These are phyloP conservation scores for Neofusicoccum umdonicola DNA, from an alignment of 2,329 filamentous ascomycete genomes.

Conservation along the genomic window DNA sequence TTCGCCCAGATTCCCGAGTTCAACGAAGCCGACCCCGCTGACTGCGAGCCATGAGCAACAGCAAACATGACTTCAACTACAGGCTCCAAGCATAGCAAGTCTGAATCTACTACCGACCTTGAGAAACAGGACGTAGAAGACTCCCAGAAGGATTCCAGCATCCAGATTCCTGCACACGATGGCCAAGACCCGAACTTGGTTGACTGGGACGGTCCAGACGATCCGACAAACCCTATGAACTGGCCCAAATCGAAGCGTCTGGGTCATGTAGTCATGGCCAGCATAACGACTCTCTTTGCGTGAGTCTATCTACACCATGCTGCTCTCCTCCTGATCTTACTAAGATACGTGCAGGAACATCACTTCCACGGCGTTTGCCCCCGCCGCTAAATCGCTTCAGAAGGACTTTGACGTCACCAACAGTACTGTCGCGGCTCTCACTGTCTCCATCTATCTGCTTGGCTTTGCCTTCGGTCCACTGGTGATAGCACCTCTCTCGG, in stretches of 20 bases:
- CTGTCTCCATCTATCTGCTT: constrained; percentile 28
- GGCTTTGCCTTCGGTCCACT: constrained; percentile 28
- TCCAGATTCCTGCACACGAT: background rate
- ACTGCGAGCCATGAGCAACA: too few species aligned
- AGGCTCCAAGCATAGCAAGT: too few species aligned
- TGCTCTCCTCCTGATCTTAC: too few species aligned
- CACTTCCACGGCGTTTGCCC: constrained; percentile 21
- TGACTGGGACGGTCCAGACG: too few species aligned
- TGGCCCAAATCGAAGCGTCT: constrained; percentile 20
- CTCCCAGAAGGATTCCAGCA: background rate
- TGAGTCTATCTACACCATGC: background rate
- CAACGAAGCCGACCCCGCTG: too few species aligned
- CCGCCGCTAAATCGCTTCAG: constrained; percentile 8
- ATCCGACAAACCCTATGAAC: too few species aligned
- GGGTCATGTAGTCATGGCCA: constrained; percentile 27
- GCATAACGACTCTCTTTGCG: background rate
- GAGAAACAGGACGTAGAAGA: too few species aligned
- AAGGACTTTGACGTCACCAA: constrained; percentile 20
- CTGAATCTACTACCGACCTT: too few species aligned
- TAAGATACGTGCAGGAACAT: constrained; percentile 15
- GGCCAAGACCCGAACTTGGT: constrained; percentile 15
- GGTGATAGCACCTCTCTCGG: constrained; percentile 29
- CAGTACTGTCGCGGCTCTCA: constrained; percentile 18
- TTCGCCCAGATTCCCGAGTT: too few species aligned
- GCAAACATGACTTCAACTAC: too few species aligned